phyloP scores from a whole-genome alignment of 768 basidiomycete genomes.

The Hericium coralloides region DNA sequence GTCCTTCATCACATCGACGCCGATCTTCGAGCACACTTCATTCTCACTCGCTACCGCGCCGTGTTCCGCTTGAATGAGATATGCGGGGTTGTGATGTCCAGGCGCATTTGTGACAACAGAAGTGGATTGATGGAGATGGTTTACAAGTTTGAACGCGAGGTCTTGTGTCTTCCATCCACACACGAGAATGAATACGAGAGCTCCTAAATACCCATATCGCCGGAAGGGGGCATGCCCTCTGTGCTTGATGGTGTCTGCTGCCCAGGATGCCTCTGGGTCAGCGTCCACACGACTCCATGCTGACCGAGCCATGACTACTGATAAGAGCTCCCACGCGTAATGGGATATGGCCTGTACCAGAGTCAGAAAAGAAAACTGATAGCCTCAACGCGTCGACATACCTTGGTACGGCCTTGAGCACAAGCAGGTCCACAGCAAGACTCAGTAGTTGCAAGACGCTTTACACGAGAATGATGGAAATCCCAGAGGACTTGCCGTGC shows the following conservation, averaged over 20 bases:
- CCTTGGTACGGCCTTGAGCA: no score
- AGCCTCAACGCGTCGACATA: no score
- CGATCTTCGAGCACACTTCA: slow-evolving; percentile 76
- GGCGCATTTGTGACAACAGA: neutral
- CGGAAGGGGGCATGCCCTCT: no score
- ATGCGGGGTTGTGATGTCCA: slow-evolving; percentile 39
- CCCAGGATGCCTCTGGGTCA: neutral
- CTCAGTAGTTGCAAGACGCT: no score
- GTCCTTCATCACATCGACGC: slow-evolving; percentile 62
- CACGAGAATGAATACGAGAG: no score
- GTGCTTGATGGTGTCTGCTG: neutral
- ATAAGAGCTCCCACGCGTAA: neutral
- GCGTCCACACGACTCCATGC: neutral
- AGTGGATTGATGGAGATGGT: no score
- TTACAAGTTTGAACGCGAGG: no score
- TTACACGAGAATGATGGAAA: no score
- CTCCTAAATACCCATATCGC: no score
- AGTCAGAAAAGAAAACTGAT: neutral
- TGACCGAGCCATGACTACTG: neutral
- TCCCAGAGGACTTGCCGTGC: neutral
- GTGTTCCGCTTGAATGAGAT: slow-evolving; percentile 50
- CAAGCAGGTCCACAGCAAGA: no score
- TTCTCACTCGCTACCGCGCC: slow-evolving; percentile 93
- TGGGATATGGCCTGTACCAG: neutral
- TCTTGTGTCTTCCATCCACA: no score